These are phyloP conservation scores for Calendula officinalis DNA, from an alignment of 129 eudicot species.

Conservation along the genomic window DNA sequence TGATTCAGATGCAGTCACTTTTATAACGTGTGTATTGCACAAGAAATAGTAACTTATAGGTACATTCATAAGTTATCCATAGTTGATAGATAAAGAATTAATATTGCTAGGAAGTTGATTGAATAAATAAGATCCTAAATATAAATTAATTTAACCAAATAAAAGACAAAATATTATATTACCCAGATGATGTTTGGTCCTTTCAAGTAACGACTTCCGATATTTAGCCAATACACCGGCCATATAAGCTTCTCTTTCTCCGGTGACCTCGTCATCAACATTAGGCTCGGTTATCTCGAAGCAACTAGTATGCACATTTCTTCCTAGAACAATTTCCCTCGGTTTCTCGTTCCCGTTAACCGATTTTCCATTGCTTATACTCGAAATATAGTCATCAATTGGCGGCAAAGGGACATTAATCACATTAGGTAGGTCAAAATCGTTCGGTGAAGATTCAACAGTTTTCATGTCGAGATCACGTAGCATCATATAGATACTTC, in stretches of 20 bases:
- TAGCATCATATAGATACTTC: slow-evolving; percentile 14
- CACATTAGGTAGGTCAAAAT: slow-evolving; percentile 41
- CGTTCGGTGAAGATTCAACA: slow-evolving; percentile 11
- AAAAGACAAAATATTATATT: not conserved
- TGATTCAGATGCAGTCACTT: too few relatives aligned
- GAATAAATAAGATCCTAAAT: too few relatives aligned
- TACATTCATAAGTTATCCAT: too few relatives aligned
- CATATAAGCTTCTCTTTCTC: slow-evolving; percentile 80
- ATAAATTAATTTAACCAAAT: too few relatives aligned
- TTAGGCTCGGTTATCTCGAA: slow-evolving; percentile 73
- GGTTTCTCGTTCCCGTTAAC: slow-evolving; percentile 30
- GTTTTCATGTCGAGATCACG: slow-evolving; percentile 17
- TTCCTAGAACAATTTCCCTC: slow-evolving; percentile 70
- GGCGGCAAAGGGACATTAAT: slow-evolving; percentile 40
- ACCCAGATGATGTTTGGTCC: slow-evolving; percentile 87
- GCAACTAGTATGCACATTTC: slow-evolving; percentile 67
- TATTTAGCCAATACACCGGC: slow-evolving; percentile 78
- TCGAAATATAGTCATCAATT: slow-evolving; percentile 21
- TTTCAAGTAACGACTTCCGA: slow-evolving; percentile 51
- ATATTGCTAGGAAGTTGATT: too few relatives aligned
- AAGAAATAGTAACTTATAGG: too few relatives aligned
- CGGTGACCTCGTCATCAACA: slow-evolving; percentile 68
- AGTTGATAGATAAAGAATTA: too few relatives aligned
- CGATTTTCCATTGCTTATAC: slow-evolving; percentile 4
- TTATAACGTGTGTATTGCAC: too few relatives aligned